Percentiles rank a stretch among this genome's conserved stretches.
phyloP scores from a whole-genome alignment of 495 filamentous ascomycete genomes.

The Trypethelium eluteriae region DNA sequence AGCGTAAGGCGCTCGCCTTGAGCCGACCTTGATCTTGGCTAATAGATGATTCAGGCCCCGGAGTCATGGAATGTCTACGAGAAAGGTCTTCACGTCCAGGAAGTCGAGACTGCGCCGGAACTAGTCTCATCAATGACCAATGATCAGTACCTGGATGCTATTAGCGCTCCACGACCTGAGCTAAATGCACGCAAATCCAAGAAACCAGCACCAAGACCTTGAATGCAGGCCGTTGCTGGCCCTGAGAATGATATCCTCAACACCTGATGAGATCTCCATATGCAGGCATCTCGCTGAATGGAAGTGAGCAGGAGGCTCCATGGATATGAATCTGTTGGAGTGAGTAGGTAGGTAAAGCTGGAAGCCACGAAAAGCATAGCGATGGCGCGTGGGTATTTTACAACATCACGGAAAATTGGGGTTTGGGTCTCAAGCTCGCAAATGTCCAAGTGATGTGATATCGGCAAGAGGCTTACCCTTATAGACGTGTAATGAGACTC shows the following conservation, averaged over 20 bases:
- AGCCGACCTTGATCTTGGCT: slow-evolving; percentile 30
- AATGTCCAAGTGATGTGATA: no score
- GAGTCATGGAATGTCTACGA: slow-evolving; percentile 7
- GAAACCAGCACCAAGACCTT: neutral
- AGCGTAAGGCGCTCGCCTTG: slow-evolving; percentile 41
- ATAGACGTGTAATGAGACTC: no score
- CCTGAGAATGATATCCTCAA: no score
- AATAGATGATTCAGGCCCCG: neutral
- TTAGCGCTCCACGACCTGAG: slow-evolving; percentile 46
- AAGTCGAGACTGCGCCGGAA: slow-evolving; percentile 42
- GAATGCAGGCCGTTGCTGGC: neutral
- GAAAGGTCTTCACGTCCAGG: slow-evolving; percentile 34
- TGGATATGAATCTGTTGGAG: no score
- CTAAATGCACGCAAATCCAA: neutral
- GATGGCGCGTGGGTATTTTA: neutral
- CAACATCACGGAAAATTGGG: neutral
- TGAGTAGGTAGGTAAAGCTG: no score
- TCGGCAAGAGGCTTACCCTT: no score
- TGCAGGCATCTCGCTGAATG: neutral
- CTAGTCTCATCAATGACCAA: slow-evolving; percentile 48
- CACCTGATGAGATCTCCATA: neutral
- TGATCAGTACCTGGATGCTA: slow-evolving; percentile 55
- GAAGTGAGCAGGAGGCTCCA: neutral
- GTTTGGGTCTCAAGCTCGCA: no score
- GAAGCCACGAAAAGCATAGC: neutral